phyloP scores from a whole-genome alignment of 2,329 filamentous ascomycete species.

The Aspergillus novoparasiticus region DNA sequence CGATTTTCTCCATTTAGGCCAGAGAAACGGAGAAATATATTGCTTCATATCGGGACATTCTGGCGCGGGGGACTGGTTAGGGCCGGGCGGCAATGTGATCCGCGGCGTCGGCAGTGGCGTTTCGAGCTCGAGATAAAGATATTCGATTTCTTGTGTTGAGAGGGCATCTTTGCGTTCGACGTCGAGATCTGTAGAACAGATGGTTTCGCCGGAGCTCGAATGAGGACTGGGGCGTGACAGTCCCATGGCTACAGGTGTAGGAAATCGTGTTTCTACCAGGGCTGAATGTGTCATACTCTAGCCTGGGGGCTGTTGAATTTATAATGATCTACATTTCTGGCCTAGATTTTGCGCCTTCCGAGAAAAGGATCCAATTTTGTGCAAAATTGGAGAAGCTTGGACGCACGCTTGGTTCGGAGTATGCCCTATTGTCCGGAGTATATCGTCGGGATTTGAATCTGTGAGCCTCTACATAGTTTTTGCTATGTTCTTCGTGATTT shows the following conservation, averaged over 20 bases:
- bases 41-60: slow-evolving; percentile 65
- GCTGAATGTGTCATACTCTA: neutral
- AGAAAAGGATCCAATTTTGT: neutral
- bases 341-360: neutral
- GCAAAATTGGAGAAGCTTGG: slow-evolving; percentile 1
- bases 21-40: slow-evolving; percentile 72
- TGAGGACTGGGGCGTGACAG: neutral
- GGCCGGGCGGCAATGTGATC: slow-evolving; percentile 32
- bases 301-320: neutral
- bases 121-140: slow-evolving; percentile 64
- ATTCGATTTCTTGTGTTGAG: slow-evolving; percentile 46
- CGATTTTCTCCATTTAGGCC: slow-evolving; percentile 70
- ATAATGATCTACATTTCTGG: neutral
- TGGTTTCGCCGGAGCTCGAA: slow-evolving; percentile 6
- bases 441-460: no score
- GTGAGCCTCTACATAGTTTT: no score
- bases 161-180: neutral
- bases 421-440: no score
- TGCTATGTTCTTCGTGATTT: no score
- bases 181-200: neutral
- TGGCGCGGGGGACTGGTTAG: slow-evolving; percentile 49
- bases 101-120: slow-evolving; percentile 56
- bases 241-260: neutral
- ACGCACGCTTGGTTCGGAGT: neutral
- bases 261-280: neutral